Base-by-base conservation (phyloP, 116 monocot genomes). In the Papilionanthe hybrid region DNA sequence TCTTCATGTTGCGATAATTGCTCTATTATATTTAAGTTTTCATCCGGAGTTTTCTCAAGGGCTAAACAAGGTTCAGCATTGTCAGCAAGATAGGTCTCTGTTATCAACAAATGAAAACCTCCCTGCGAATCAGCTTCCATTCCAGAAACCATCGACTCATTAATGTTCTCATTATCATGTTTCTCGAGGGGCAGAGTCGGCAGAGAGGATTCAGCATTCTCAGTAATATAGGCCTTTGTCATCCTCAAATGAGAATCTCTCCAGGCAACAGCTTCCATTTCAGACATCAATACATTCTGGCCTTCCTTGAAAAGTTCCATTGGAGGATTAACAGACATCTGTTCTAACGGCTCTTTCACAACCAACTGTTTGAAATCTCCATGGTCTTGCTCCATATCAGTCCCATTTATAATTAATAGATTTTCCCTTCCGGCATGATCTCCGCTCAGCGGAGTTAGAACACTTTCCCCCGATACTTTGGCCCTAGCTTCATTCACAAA, bases 361-460 rank as follows among this genome's bases (percentile, higher is more conserved):
- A 83, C 79, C 82, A 32, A 78, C 5, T 41, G 28, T 17, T 48
- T 44, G 44, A 7, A 53, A 79, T 77, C 78, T 20, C 78, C 80
- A 42, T 72, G 76, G 69, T 17, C 48, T 22, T 75, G 69, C 58
- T 25, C 75, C 56, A 81, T 82, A 67, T 30, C 47, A 72, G 80
- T 25, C 80, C 43, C 45, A 72, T 76, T 28, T 30, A 50, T 47
- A 53, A 71, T 47, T 50, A 65, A 65, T 20, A 44, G 67, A 77
- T 17, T 78, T 53, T 75, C 63, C 15, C 30, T 77, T 86, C 84
- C 79, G 72, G 25, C 81, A 80, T 79, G 75, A 75, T 7, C 44
- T 78, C 49, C 65, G 60, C 72, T 81, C 67, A 28, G 29, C 17
- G 53, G 17, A 53, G 15, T 10, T 58, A 75, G 20, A 73, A 42